Percentiles rank a stretch among this genome's conserved stretches.
phyloP scores from a whole-genome alignment of 139 green algal species.

The Zygnema circumcarinatum region DNA sequence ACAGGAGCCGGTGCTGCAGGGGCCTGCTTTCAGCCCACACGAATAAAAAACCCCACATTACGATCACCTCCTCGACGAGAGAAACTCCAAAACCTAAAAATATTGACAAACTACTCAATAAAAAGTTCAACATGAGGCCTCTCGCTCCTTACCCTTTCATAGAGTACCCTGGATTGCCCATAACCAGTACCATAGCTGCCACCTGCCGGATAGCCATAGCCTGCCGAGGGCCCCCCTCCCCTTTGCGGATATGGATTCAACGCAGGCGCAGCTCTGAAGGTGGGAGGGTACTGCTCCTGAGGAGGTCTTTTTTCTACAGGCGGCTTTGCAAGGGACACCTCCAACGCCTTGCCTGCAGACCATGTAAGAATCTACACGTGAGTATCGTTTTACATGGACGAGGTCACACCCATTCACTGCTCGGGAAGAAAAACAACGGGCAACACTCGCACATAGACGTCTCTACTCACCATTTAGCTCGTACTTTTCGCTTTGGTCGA shows the following conservation, averaged over 20 bases:
- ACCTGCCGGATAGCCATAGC: neutral
- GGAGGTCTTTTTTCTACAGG: constrained; percentile 1
- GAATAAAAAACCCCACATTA: no score
- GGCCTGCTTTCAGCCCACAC: neutral
- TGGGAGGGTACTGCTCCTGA: neutral
- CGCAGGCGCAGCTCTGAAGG: neutral
- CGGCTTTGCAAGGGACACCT: constrained; percentile 44
- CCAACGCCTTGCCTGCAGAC: constrained; percentile 30
- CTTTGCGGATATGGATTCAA: neutral
- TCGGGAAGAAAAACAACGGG: no score
- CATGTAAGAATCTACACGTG: no score
- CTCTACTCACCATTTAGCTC: constrained; percentile 52
- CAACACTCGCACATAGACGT: no score
- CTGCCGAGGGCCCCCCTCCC: neutral
- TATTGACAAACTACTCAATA: no score
- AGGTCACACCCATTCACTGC: no score
- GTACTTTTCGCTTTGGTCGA: constrained; percentile 35
- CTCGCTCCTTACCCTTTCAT: neutral
- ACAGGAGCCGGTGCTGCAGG: constrained; percentile 26
- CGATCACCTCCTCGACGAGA: no score
- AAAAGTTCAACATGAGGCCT: no score
- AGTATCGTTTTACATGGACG: no score
- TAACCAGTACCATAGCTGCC: neutral
- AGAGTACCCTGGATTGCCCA: neutral
- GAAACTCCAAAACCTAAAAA: no score